These are phyloP conservation scores for Ophiostoma perfectum DNA, from an alignment of 2,329 filamentous ascomycete genomes.

Conservation along the genomic window DNA sequence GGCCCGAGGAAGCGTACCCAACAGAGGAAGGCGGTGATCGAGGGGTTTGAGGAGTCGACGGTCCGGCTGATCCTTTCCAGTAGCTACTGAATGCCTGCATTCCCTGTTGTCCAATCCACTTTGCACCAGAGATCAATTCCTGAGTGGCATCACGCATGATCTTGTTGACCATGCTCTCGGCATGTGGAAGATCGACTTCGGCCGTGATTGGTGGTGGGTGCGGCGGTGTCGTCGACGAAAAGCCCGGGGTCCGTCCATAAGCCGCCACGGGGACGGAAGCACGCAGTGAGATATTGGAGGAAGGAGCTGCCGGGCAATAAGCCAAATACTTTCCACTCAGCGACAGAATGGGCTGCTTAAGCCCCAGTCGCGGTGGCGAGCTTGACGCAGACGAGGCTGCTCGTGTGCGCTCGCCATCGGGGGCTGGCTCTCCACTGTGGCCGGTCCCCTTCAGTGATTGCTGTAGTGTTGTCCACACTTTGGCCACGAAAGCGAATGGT, in stretches of 20 bases:
- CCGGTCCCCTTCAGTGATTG: slow-evolving; percentile 46
- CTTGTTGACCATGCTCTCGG: slow-evolving; percentile 67
- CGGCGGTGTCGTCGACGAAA: slow-evolving; percentile 59
- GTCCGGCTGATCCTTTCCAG: slow-evolving; percentile 55
- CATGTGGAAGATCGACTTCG: slow-evolving; percentile 65
- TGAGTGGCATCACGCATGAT: slow-evolving; percentile 75
- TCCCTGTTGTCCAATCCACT: slow-evolving; percentile 72
- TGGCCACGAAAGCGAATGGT: slow-evolving; percentile 66
- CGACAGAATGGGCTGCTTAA: slow-evolving; percentile 61
- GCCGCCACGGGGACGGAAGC: slow-evolving; percentile 57
- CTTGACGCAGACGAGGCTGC: slow-evolving; percentile 33
- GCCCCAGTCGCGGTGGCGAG: slow-evolving; percentile 38
- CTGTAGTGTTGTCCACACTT: slow-evolving; percentile 86
- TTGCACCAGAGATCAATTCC: slow-evolving; percentile 67
- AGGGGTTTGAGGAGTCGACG: slow-evolving; percentile 38
- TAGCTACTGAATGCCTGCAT: slow-evolving; percentile 75
- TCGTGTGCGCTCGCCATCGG: slow-evolving; percentile 35
- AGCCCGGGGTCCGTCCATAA: slow-evolving; percentile 50
- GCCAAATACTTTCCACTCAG: slow-evolving; percentile 71
- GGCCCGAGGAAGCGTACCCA: slow-evolving; percentile 28
- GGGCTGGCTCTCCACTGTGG: slow-evolving; percentile 31
- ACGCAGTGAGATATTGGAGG: slow-evolving; percentile 63
- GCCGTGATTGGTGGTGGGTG: slow-evolving; percentile 62
- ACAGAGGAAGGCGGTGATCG: slow-evolving; percentile 38
- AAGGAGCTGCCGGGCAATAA: slow-evolving; percentile 67